phyloP scores from a whole-genome alignment of 2,329 filamentous ascomycete genomes.

The Lachnellula occidentalis region DNA sequence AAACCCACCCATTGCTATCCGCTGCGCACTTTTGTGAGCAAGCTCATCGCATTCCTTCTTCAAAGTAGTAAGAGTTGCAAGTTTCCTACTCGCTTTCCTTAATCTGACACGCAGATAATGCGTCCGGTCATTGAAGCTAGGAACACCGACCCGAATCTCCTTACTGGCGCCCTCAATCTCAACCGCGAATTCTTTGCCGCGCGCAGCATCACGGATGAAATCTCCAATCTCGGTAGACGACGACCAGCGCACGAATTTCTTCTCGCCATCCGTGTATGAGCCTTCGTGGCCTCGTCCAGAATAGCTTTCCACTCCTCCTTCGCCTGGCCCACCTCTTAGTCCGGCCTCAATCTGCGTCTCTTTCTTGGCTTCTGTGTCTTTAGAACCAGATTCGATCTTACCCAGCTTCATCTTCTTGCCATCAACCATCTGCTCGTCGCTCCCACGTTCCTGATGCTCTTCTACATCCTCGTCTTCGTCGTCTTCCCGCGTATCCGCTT shows the following conservation, averaged over 20 bases:
- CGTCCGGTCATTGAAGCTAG: slow-evolving; percentile 85
- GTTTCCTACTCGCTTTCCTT: slow-evolving; percentile 62
- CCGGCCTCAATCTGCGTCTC: slow-evolving; percentile 35
- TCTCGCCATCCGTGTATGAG: slow-evolving; percentile 3
- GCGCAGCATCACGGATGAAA: slow-evolving; percentile 85
- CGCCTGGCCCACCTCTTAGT: slow-evolving; percentile 42
- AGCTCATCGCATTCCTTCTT: slow-evolving; percentile 77
- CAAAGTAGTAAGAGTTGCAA: slow-evolving; percentile 64
- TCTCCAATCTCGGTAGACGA: slow-evolving; percentile 86
- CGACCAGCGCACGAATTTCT: slow-evolving; percentile 80
- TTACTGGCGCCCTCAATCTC: slow-evolving; percentile 66
- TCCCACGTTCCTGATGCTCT: slow-evolving; percentile 35
- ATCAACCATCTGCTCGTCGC: slow-evolving; percentile 45
- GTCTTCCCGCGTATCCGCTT: slow-evolving; percentile 34
- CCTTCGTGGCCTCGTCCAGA: slow-evolving; percentile 62
- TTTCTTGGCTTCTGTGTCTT: slow-evolving; percentile 32
- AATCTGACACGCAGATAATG: slow-evolving; percentile 77
- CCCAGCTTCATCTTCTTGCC: slow-evolving; percentile 36
- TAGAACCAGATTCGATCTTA: slow-evolving; percentile 26
- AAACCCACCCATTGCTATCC: slow-evolving; percentile 76
- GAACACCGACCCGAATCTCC: slow-evolving; percentile 74
- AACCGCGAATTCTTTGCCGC: slow-evolving; percentile 78
- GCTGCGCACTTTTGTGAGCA: slow-evolving; percentile 71
- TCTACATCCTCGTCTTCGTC: slow-evolving; percentile 29
- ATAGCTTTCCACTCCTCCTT: slow-evolving; percentile 63